Evolutionary conservation across 2,329 filamentous ascomycete species (phyloP), one percentile per base, ranked within the genome.

Genomic region (Leptographium wingfieldii): DNA sequence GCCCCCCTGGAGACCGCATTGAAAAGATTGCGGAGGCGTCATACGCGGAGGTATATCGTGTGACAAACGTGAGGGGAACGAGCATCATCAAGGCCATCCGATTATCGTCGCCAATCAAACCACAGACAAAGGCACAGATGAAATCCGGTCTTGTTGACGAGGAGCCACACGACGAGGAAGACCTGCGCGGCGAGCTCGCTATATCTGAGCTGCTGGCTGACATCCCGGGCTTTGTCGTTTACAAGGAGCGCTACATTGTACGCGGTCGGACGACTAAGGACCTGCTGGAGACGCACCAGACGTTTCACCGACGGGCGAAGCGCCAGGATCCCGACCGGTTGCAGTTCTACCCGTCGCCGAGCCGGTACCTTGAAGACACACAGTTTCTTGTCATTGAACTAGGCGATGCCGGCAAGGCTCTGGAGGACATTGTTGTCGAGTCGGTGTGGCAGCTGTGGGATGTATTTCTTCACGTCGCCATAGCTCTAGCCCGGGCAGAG

Each of bases 1-100:
- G 82, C 56, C 77, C 79, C 0, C 70, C 74, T 0, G 76, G 74
- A 19, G 77, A 80, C 65, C 69, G 70, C 43, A 81, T 86, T 56
- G 74, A 76, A 52, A 86, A 86, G 70, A 86, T 86, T 57, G 83
- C 83, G 11, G 83, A 86, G 67, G 83, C 83, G 5, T 86, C 83
- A 2, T 86, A 81, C 65, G 82, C 83, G 6, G 83, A 86, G 67
- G 82, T 86, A 11, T 86, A 85, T 65, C 80, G 82, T 11, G 76
- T 86, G 64, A 80, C 74, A 55, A 85, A 84, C 66, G 73, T 76
- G 53, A 73, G 77, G 19, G 82, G 82, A 10, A 83, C 79, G 31
- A 85, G 81, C 68, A 84, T 86, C 66, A 81, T 86, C 70, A 86
- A 86, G 65, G 78, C 81, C 25, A 82, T 86, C 61, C 77, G 82